These are phyloP conservation scores for Centrapalus pauciflorus DNA, from an alignment of 129 eudicot genomes.

Conservation along the genomic window DNA sequence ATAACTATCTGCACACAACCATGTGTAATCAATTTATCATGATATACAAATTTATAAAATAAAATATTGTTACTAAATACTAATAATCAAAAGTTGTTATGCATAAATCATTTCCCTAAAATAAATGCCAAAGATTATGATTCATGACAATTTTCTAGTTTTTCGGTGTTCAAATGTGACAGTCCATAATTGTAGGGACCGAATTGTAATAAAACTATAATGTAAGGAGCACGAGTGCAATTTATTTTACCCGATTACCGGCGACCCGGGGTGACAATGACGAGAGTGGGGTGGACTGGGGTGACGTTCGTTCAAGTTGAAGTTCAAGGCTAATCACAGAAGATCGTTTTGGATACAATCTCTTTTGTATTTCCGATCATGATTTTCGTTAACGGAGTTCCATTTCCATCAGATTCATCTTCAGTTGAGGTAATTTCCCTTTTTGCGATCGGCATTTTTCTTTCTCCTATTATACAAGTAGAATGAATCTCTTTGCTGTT, in stretches of 20 bases:
- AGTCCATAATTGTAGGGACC: neutral
- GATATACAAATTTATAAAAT: too few species aligned
- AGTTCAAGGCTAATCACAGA: neutral
- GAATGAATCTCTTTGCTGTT: neutral
- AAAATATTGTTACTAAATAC: too few species aligned
- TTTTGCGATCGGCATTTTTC: neutral
- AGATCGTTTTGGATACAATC: neutral
- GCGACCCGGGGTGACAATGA: neutral
- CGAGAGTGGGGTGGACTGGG: neutral
- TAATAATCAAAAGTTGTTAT: too few species aligned
- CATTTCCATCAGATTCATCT: constrained; percentile 32
- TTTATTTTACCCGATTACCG: neutral
- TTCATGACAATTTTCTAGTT: neutral
- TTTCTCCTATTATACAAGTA: neutral
- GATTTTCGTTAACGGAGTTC: constrained; percentile 51
- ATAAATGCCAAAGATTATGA: neutral
- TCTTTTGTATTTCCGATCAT: constrained; percentile 9
- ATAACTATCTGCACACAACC: too few species aligned
- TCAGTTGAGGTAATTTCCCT: constrained; percentile 30
- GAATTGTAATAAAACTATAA: neutral
- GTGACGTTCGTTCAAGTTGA: too few species aligned
- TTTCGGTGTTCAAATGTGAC: neutral
- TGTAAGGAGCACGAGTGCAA: neutral
- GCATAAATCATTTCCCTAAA: too few species aligned
- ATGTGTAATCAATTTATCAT: too few species aligned